phyloP scores from a whole-genome alignment of 2,329 filamentous ascomycete species.

The Cercospora zeae-maydis region DNA sequence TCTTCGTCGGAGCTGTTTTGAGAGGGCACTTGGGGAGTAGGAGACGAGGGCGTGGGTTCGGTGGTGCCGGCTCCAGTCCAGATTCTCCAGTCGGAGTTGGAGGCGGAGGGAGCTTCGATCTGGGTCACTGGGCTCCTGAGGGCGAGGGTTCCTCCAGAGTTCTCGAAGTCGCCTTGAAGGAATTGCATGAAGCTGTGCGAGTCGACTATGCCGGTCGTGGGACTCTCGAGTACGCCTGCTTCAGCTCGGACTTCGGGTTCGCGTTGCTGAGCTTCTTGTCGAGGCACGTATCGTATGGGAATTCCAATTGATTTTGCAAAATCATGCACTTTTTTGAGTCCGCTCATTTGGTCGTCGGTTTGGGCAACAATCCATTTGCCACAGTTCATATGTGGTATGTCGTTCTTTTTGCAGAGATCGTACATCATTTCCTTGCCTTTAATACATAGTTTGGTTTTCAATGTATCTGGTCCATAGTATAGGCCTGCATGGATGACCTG shows the following conservation, averaged over 20 bases:
- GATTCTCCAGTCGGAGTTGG: conserved; percentile 67
- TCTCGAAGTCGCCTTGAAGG: conserved; percentile 72
- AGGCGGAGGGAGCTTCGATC: conserved; percentile 51
- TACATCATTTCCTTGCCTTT: conserved; percentile 75
- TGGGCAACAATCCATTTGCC: conserved; percentile 97
- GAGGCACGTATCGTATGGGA: conserved; percentile 66
- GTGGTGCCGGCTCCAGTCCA: conserved; percentile 40
- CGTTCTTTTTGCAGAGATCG: conserved; percentile 63
- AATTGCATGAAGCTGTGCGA: conserved; percentile 79
- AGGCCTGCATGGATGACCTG: conserved; percentile 90
- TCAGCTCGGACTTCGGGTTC: conserved; percentile 75
- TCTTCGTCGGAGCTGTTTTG: conserved; percentile 41
- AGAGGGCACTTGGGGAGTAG: conserved; percentile 25
- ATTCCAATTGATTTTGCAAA: conserved; percentile 57
- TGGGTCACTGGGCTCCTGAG: conserved; percentile 63
- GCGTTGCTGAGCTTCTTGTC: conserved; percentile 56
- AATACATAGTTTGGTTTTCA: conserved; percentile 84
- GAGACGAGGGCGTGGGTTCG: conserved; percentile 23
- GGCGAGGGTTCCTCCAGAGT: conserved; percentile 70
- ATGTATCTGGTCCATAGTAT: conserved; percentile 72
- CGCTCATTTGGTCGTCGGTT: conserved; percentile 64
- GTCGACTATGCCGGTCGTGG: conserved; percentile 86
- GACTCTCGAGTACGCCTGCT: conserved; percentile 74
- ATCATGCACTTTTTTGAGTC: conserved; percentile 55
- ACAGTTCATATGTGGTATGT: conserved; percentile 67